Conservation (phyloP, 2,329 filamentous ascomycete species). For the Fusarium drepaniforme region DNA sequence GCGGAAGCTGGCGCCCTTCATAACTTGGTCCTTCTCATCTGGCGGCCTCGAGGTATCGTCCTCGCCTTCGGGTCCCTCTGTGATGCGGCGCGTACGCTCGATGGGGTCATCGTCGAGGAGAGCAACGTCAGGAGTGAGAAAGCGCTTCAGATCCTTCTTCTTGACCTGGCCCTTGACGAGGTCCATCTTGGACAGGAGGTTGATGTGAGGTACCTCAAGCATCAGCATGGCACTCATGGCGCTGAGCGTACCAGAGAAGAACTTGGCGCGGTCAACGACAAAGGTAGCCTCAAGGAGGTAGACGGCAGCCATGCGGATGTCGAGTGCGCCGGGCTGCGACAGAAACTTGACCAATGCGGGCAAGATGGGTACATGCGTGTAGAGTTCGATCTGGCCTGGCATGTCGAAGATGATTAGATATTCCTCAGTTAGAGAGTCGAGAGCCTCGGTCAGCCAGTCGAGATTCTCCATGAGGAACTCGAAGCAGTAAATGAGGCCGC, state of each 20-base stretch:
- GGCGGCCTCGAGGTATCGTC: conserved; percentile 70
- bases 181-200: conserved; percentile 98
- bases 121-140: conserved; percentile 86
- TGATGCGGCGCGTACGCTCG: conserved; percentile 57
- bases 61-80: conserved; percentile 56
- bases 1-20: conserved; percentile 86
- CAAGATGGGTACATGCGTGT: conserved; percentile 95
- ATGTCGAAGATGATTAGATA: conserved; percentile 99
- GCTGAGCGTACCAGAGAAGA: conserved; percentile 94
- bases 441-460: conserved; percentile 87
- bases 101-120: conserved; percentile 84
- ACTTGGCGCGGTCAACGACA: conserved; percentile 95
- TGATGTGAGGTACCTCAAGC: conserved; percentile 96
- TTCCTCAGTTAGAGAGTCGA: conserved; percentile 90
- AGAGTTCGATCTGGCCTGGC: conserved; percentile 98
- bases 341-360: conserved; percentile 87
- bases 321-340: conserved; percentile 81
- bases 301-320: conserved; percentile 91
- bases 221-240: conserved; percentile 99
- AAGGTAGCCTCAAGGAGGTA: conserved; percentile 97
- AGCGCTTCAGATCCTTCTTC: conserved; percentile 89
- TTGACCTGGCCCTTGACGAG: conserved; percentile 90
- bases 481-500: conserved; percentile 95
- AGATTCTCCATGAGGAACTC: conserved; percentile 96
- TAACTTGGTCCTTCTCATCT: conserved; percentile 74